Conservation (phyloP, 2,329 filamentous ascomycete genomes). For the Botryotinia narcissicola region DNA sequence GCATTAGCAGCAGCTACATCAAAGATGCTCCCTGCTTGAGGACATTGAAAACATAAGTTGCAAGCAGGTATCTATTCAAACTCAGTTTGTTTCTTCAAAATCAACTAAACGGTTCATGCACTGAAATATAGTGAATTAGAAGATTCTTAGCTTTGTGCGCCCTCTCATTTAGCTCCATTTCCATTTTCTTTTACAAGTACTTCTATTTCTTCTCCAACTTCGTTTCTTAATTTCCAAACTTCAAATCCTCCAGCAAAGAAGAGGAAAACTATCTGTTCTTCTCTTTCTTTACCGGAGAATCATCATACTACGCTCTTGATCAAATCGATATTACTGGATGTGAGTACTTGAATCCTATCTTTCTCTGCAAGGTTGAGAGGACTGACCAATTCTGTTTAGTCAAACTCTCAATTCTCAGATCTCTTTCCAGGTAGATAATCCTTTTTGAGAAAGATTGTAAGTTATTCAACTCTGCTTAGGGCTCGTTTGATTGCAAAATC, state of each 20-base stretch:
- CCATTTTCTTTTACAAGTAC: neutral
- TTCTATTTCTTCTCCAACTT: neutral
- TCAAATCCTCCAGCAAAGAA: neutral
- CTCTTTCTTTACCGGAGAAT: neutral
- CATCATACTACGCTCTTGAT: neutral
- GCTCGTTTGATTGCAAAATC: too few relatives aligned
- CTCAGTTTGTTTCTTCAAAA: neutral
- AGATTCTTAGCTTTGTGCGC: fast-evolving
- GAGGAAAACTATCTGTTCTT: neutral
- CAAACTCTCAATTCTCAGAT: neutral
- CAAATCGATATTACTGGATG: neutral
- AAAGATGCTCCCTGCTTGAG: neutral
- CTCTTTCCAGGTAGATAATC: neutral
- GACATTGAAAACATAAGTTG: neutral
- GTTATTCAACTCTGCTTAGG: neutral
- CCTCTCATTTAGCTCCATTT: too few relatives aligned
- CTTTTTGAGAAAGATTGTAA: fast-evolving
- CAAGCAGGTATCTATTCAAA: neutral
- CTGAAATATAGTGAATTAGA: neutral
- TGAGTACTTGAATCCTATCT: neutral
- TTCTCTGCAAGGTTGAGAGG: too few relatives aligned
- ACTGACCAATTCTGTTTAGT: neutral
- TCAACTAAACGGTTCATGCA: neutral
- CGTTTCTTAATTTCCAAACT: neutral
- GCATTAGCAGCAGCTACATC: neutral